A percentile compares a stretch with the other conserved stretches of the same genome.
Evolutionary conservation across 768 basidiomycete species (phyloP).

Genomic region (Ramaria rubella): DNA sequence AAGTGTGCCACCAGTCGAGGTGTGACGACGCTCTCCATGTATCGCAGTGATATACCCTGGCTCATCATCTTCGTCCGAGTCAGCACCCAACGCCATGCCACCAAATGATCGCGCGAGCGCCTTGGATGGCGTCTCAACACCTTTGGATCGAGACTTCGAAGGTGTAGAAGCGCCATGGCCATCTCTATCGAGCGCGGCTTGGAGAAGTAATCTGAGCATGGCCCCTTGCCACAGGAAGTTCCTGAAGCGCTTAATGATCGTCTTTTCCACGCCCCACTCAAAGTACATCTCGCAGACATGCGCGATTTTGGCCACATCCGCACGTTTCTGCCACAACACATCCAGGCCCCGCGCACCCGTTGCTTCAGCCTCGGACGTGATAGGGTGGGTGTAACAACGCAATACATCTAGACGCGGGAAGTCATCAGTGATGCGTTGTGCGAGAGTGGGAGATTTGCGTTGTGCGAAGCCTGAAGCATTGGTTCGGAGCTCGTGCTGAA

Average conservation of each 20-base stretch:
- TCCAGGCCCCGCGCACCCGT: conserved; percentile 14
- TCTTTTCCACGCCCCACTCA: conserved; percentile 84
- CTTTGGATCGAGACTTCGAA: too few relatives aligned
- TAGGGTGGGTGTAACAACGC: conserved; percentile 69
- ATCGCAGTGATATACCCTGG: conserved; percentile 56
- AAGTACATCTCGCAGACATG: conserved; percentile 80
- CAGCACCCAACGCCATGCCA: conserved; percentile 13
- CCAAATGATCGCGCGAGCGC: conserved; percentile 5
- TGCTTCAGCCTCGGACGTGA: conserved; percentile 61
- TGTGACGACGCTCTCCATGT: conserved; percentile 56
- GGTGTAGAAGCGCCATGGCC: too few relatives aligned
- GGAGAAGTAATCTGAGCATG: conserved; percentile 64
- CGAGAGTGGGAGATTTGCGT: conserved; percentile 56
- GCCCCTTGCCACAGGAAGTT: conserved; percentile 76
- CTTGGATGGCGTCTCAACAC: conserved; percentile 5
- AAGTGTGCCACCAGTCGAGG: conserved; percentile 59
- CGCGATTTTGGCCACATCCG: conserved; percentile 66
- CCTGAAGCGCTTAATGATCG: conserved; percentile 78
- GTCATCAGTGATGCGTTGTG: conserved; percentile 52
- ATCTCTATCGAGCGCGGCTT: conserved; percentile 42
- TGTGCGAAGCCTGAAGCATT: conserved; percentile 59
- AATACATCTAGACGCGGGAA: conserved; percentile 74
- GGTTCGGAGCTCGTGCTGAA: conserved; percentile 60
- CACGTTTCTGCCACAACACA: conserved; percentile 47
- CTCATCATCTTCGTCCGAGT: conserved; percentile 15